Percentiles rank a stretch among this genome's conserved stretches.
These are phyloP conservation scores for Scheffersomyces quercinus DNA, from an alignment of 1,139 yeast genomes.

Conservation along the genomic window DNA sequence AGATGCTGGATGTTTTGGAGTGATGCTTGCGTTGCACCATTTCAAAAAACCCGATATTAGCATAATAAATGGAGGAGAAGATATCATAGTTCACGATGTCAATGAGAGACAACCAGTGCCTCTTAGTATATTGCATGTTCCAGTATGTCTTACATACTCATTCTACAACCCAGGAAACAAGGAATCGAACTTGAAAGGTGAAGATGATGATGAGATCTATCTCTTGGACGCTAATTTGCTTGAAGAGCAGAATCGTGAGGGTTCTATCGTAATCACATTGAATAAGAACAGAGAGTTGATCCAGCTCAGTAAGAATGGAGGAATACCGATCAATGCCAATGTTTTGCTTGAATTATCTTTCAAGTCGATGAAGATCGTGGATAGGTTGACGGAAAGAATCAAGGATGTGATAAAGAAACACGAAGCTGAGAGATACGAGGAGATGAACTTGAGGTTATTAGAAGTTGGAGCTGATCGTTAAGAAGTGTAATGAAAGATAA, in stretches of 20 bases:
- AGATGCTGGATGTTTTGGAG: slow-evolving; percentile 89
- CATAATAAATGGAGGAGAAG: slow-evolving; percentile 61
- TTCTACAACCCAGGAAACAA: slow-evolving; percentile 69
- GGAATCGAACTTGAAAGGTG: slow-evolving; percentile 72
- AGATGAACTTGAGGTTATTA: slow-evolving; percentile 31
- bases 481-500: background rate
- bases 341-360: slow-evolving; percentile 68
- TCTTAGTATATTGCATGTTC: slow-evolving; percentile 81
- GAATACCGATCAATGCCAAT: slow-evolving; percentile 77
- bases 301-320: slow-evolving; percentile 89
- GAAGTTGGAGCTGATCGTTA: slow-evolving; percentile 41
- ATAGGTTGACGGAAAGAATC: slow-evolving; percentile 63
- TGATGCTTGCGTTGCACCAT: slow-evolving; percentile 81
- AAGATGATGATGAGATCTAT: slow-evolving; percentile 56
- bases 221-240: slow-evolving; percentile 74
- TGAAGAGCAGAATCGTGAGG: slow-evolving; percentile 79
- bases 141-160: slow-evolving; percentile 87
- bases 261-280: slow-evolving; percentile 78
- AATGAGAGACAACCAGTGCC: slow-evolving; percentile 88
- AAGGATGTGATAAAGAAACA: slow-evolving; percentile 58
- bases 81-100: slow-evolving; percentile 62
- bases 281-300: slow-evolving; percentile 90
- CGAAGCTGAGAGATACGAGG: slow-evolving; percentile 36
- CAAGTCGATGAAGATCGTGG: slow-evolving; percentile 65
- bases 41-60: slow-evolving; percentile 83